Percentiles rank a stretch among this genome's conserved stretches.
phyloP scores from a whole-genome alignment of 495 filamentous ascomycete genomes.

The Trypethelium eluteriae region DNA sequence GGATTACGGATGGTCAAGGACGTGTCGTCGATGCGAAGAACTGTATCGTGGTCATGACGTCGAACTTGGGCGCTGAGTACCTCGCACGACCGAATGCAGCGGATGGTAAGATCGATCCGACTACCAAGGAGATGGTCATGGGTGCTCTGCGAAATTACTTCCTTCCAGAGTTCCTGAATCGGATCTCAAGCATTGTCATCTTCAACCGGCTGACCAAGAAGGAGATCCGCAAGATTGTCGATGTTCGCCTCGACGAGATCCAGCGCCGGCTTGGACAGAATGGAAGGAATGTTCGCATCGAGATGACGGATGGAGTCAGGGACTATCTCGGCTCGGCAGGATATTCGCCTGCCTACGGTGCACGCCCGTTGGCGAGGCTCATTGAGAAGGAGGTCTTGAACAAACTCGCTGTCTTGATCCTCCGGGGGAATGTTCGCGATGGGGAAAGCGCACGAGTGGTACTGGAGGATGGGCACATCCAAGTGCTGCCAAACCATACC shows the following conservation, averaged over 20 bases:
- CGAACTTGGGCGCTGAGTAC: conserved; percentile 89
- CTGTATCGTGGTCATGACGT: conserved; percentile 99
- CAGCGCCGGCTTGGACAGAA: conserved; percentile 79
- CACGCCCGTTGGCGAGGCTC: conserved; percentile 74
- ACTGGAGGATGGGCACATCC: conserved; percentile 65
- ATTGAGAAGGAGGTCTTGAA: conserved; percentile 97
- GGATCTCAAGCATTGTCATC: conserved; percentile 90
- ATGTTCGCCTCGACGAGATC: conserved; percentile 79
- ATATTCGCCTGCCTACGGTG: conserved; percentile 91
- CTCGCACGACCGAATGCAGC: conserved; percentile 67
- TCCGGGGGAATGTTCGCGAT: conserved; percentile 74
- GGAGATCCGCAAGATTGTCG: conserved; percentile 94
- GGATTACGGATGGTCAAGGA: conserved; percentile 96
- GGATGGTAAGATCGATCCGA: conserved; percentile 80
- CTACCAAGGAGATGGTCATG: conserved; percentile 83
- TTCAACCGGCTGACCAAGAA: conserved; percentile 87
- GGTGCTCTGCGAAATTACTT: conserved; percentile 85
- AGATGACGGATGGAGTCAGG: conserved; percentile 71
- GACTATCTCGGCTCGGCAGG: conserved; percentile 83
- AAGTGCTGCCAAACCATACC: conserved; percentile 76
- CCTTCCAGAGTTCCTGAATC: conserved; percentile 95
- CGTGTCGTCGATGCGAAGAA: conserved; percentile 89
- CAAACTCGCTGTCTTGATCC: conserved; percentile 77
- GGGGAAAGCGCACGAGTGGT: conserved; percentile 75
- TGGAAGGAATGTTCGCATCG: conserved; percentile 69